Base-by-base conservation (phyloP, 306 rosid genomes). In the Calophaca sinica region DNA sequence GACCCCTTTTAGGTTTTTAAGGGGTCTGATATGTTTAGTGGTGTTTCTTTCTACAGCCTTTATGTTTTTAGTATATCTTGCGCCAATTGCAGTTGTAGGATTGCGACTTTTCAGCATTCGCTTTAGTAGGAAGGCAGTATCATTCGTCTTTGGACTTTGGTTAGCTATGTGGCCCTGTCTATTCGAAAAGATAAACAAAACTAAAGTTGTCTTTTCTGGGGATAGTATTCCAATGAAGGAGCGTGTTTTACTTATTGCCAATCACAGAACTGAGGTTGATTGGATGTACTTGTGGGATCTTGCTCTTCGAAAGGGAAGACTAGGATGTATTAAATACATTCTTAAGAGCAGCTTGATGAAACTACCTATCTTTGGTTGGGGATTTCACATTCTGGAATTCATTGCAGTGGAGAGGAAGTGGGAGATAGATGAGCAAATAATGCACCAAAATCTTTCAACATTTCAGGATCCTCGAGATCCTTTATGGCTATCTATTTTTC, bases 221-320 rank as follows among this genome's bases (percentile, higher is more conserved):
- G 98, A 92, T 58, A 67, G 49, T 46, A 67, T 96, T 71, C 99
- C 99, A 0, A 74, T 55, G 20, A 83, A 80, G 73, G 99, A 96
- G 80, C 98, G 98, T 35, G 93, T 84, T 80, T 64, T 96, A 73
- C 87, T 96, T 2, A 84, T 96, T 78, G 85, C 99, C 12, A 96
- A 96, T 72, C 99, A 96, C 82, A 86, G 91, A 84, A 96, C 96
- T 20, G 99, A 96, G 84, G 99, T 96, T 57, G 99, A 96, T 80
- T 96, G 99, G 99, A 96, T 96, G 99, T 96, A 90, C 86, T 88
- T 96, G 87, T 96, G 99, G 99, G 81, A 90, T 79, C 91, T 96
- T 61, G 99, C 97, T 15, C 78, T 90, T 84, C 74, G 98, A 58
- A 96, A 90, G 51, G 93, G 97, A 62, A 83, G 91, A 15, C 57